These are phyloP conservation scores for Pseudocercospora fijiensis DNA, from an alignment of 2,329 filamentous ascomycete genomes.

Conservation along the genomic window DNA sequence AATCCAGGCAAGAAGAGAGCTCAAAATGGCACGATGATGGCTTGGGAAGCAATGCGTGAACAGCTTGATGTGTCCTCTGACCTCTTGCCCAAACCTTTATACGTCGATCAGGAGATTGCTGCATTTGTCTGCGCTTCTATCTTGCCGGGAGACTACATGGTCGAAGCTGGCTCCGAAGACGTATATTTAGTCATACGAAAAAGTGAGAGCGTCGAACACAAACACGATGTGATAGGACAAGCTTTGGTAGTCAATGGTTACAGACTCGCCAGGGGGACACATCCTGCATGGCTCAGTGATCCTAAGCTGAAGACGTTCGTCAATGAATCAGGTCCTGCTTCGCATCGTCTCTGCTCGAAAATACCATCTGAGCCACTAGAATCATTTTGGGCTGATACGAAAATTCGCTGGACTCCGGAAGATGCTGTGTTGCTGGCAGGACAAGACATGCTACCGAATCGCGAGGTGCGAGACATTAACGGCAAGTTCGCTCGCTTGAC, in stretches of 20 bases:
- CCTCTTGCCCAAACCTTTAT: neutral
- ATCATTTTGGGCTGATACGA: neutral
- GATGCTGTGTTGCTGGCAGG: neutral
- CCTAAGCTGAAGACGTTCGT: neutral
- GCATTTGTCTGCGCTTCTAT: neutral
- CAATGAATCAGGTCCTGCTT: neutral
- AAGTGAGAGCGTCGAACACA: too few relatives aligned
- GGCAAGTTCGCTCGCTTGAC: neutral
- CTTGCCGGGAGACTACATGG: neutral
- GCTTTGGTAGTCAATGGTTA: neutral
- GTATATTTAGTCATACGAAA: neutral
- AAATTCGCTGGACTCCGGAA: neutral
- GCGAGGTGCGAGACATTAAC: neutral
- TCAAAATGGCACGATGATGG: neutral
- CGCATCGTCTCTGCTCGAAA: neutral
- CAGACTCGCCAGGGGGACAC: neutral
- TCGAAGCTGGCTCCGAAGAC: neutral
- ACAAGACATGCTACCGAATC: neutral
- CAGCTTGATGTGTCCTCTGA: neutral
- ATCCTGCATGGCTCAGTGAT: neutral
- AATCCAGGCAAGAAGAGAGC: neutral
- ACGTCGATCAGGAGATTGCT: neutral
- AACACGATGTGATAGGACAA: neutral
- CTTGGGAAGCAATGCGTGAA: neutral
- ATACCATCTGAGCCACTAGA: neutral